Conservation (phyloP, 2,329 filamentous ascomycete species). For the Pseudogymnoascus sp. region DNA sequence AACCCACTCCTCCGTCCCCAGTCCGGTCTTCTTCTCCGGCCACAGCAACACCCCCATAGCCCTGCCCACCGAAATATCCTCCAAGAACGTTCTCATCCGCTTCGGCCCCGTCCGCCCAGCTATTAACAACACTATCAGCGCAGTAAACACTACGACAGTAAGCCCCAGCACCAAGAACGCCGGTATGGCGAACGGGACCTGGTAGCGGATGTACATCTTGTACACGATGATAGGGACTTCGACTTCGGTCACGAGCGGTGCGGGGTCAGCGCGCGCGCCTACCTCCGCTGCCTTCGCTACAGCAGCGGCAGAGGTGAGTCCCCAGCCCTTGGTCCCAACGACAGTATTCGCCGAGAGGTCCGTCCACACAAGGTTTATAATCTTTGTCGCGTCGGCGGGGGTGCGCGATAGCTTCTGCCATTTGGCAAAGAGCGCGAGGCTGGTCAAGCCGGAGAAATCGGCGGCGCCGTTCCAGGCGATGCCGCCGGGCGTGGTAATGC, state of each 20-base stretch:
- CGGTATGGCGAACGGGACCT: neutral
- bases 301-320: neutral
- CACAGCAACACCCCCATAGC: neutral
- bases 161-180: neutral
- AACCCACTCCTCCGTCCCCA: neutral
- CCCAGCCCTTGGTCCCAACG: slow-evolving; percentile 30
- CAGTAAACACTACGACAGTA: neutral
- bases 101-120: neutral
- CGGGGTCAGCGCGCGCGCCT: neutral
- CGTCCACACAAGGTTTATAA: slow-evolving; percentile 38
- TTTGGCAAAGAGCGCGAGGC: slow-evolving; percentile 33
- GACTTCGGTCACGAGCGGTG: neutral
- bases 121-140: neutral
- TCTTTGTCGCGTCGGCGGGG: slow-evolving; percentile 24
- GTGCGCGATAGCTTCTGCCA: slow-evolving; percentile 32
- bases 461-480: neutral
- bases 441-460: slow-evolving; percentile 31
- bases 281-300: neutral
- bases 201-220: neutral
- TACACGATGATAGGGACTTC: neutral
- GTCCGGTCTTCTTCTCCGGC: neutral
- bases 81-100: neutral
- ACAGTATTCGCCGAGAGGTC: slow-evolving; percentile 36
- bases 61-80: neutral
- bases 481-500: neutral